Evolutionary conservation across 139 green algal genomes (phyloP), one percentile per base, ranked within the genome.

Genomic region (Asterochloris sp.): DNA sequence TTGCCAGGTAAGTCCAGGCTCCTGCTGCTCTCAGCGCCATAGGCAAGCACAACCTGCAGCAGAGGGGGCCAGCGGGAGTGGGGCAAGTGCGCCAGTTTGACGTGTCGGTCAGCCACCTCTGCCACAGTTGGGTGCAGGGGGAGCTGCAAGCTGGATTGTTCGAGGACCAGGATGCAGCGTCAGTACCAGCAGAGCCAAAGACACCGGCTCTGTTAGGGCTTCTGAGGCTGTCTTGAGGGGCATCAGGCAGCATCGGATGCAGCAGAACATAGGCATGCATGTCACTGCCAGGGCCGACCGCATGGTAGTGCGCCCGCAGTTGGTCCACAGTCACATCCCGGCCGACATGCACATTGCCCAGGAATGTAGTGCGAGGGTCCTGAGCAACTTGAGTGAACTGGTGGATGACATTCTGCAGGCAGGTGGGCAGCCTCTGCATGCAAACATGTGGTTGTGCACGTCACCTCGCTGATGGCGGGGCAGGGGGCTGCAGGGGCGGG

Each of bases 1-100:
- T 98, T 94, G 0, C 95, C 94, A 17, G 91, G 89, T 11, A 98
- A 86, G 21, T 88, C 86, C 38, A 99, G 90, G 24, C 82, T 83
- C 15, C 89, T 83, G 87, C 98, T 95, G 78, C 88, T 91, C 82
- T 99, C 94, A 62, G 96, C 94, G 0, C 97, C 97, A 82, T 96
- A 97, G 4, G 91, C 87, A 60, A 99, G 87, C 17, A 99, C 86
- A 21, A 99, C 90, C 92, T 96, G 89, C 19, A 47, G 15, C 54
- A 54, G 38, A 54, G 38, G 38, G 38, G 38, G 38, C 6, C 38
- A n/a, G n/a, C 38, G 4, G 2, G 6, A 54, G 38, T 54, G 38
- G 38, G 38, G 38, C 38, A 54, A 6, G 38, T 54, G 38, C 38
- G 38, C 38, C 38, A 2, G 4, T 54, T 54, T 54, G 38, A 54